These are phyloP conservation scores for Buddleja alternifolia DNA, from an alignment of 257 asterid species.

Conservation along the genomic window DNA sequence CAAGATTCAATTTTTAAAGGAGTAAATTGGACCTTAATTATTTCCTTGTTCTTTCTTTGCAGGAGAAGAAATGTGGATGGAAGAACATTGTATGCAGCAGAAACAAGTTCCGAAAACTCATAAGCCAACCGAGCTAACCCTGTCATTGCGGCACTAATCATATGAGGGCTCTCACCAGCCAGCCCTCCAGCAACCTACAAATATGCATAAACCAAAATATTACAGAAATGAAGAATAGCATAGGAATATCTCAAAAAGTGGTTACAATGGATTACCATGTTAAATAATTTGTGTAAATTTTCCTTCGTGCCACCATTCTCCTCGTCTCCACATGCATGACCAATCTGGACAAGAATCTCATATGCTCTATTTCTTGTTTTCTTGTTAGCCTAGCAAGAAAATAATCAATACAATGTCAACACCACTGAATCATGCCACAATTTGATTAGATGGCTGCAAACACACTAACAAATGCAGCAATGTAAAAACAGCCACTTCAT, in stretches of 20 bases:
- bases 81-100: conserved; percentile 70
- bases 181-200: conserved; percentile 89
- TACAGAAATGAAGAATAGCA: conserved; percentile 17
- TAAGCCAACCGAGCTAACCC: conserved; percentile 98
- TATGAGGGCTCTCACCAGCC: conserved; percentile 90
- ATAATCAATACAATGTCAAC: conserved; percentile 21
- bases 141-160: conserved; percentile 92
- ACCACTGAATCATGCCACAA: conserved; percentile 14
- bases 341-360: conserved; percentile 89
- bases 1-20: background rate
- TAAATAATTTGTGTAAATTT: conserved; percentile 59
- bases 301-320: conserved; percentile 70
- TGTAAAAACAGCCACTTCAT: background rate
- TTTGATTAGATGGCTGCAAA: background rate
- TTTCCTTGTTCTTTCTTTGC: conserved; percentile 82
- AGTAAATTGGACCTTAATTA: conserved; percentile 60
- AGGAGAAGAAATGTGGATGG: conserved; percentile 88
- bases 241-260: conserved; percentile 6
- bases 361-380: conserved; percentile 94
- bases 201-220: conserved; percentile 17
- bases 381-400: conserved; percentile 70
- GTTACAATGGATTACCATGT: conserved; percentile 57
- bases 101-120: conserved; percentile 86
- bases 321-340: conserved; percentile 83
- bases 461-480: background rate